phyloP scores from a whole-genome alignment of 1,139 yeast species.

The Nakaseomyces delphensis region DNA sequence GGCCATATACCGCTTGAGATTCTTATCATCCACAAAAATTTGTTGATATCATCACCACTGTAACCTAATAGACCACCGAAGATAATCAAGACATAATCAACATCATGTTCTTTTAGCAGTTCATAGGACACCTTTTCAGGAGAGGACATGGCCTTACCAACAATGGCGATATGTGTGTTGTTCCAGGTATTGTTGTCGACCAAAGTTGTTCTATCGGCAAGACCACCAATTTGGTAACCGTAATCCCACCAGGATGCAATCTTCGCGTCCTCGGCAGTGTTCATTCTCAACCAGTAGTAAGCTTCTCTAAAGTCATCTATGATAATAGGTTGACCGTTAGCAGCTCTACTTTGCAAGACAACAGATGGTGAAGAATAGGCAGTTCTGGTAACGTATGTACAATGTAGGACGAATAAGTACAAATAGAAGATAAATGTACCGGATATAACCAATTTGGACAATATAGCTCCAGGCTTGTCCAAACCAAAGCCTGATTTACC shows the following conservation, averaged over 20 bases:
- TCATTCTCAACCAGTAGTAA: conserved; percentile 97
- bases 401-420: conserved; percentile 78
- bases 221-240: conserved; percentile 98
- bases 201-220: conserved; percentile 98
- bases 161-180: conserved; percentile 99
- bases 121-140: conserved; percentile 83
- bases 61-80: conserved; percentile 93
- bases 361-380: conserved; percentile 98
- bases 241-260: conserved; percentile 99
- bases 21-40: conserved; percentile 98
- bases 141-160: conserved; percentile 95
- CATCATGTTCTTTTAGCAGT: conserved; percentile 83
- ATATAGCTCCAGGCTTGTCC: conserved; percentile 11
- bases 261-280: conserved; percentile 91
- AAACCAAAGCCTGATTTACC: conserved; percentile 16
- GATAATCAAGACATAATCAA: conserved; percentile 84
- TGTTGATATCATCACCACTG: conserved; percentile 95
- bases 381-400: conserved; percentile 94
- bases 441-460: conserved; percentile 42
- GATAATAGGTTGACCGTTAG: conserved; percentile 77
- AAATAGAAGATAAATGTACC: conserved; percentile 69
- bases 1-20: conserved; percentile 99
- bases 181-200: conserved; percentile 99
- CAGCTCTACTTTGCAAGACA: conserved; percentile 69
- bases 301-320: conserved; percentile 99